Evolutionary conservation across 768 basidiomycete species (phyloP).

Genomic region (Psilocybe tampanensis): DNA sequence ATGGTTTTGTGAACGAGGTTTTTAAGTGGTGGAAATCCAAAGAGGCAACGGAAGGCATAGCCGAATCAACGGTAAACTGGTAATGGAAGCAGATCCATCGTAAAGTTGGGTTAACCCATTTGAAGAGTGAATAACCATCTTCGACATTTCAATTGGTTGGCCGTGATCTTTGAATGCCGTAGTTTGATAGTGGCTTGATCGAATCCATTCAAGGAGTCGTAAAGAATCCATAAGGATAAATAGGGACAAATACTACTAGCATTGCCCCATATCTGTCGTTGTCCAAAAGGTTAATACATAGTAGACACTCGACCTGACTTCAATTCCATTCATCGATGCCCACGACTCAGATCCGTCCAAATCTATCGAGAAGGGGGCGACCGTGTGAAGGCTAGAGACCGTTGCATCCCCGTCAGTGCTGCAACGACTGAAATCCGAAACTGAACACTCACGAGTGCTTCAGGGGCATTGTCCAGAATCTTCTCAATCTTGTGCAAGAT

Average conservation of each 20-base stretch:
- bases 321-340: conserved; percentile 48
- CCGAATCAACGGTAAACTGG: background rate
- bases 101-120: background rate
- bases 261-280: background rate
- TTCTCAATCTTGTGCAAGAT: conserved; percentile 68
- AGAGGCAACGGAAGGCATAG: background rate
- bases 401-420: background rate
- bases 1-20: background rate
- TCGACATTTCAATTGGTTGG: no score
- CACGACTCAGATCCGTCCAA: conserved; percentile 68
- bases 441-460: conserved; percentile 6
- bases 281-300: background rate
- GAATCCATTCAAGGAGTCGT: background rate
- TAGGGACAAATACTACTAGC: background rate
- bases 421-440: background rate
- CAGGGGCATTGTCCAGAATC: conserved; percentile 59
- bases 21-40: background rate
- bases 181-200: no score
- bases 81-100: no score
- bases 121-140: background rate
- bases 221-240: background rate
- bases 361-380: conserved; percentile 47
- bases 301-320: background rate
- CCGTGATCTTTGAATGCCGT: no score
- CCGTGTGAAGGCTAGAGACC: conserved; percentile 49